A percentile compares a stretch with the other conserved stretches of the same genome.
Conservation (phyloP, 2,329 filamentous ascomycete species). For the Fusarium euwallaceae region DNA sequence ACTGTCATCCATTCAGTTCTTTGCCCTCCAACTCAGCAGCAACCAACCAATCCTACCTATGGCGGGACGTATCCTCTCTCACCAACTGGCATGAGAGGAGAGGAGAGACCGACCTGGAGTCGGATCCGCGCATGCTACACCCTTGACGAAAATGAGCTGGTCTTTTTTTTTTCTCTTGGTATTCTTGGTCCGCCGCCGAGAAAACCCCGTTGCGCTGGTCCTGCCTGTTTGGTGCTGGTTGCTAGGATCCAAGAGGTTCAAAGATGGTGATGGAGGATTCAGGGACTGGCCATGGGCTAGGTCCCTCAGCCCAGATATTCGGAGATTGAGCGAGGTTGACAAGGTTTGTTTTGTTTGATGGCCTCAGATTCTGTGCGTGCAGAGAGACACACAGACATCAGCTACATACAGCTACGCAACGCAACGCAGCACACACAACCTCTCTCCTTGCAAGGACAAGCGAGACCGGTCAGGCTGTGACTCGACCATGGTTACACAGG, state of each 20-base stretch:
- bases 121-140: slow-evolving; percentile 11
- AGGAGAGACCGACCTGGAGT: background rate
- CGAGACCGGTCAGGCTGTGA: slow-evolving; percentile 22
- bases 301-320: slow-evolving; percentile 13
- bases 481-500: slow-evolving; percentile 12
- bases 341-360: slow-evolving; percentile 8
- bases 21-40: slow-evolving; percentile 34
- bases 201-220: slow-evolving; percentile 16
- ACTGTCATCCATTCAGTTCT: slow-evolving; percentile 35
- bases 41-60: slow-evolving; percentile 27
- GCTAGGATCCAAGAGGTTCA: slow-evolving; percentile 19
- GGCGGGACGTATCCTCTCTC: slow-evolving; percentile 28
- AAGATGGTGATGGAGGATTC: slow-evolving; percentile 8
- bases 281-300: slow-evolving; percentile 16
- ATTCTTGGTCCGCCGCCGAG: slow-evolving; percentile 35
- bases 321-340: slow-evolving; percentile 20
- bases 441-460: slow-evolving; percentile 24
- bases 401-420: background rate
- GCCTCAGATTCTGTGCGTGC: background rate
- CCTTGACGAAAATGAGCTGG: slow-evolving; percentile 26
- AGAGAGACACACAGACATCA: background rate
- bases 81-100: slow-evolving; percentile 4
- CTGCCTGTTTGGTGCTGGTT: slow-evolving; percentile 14
- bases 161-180: slow-evolving; percentile 17
- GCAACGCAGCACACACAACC: background rate